phyloP scores from a whole-genome alignment of 78 protist species.

The Dictyostelium brefeldianum region DNA sequence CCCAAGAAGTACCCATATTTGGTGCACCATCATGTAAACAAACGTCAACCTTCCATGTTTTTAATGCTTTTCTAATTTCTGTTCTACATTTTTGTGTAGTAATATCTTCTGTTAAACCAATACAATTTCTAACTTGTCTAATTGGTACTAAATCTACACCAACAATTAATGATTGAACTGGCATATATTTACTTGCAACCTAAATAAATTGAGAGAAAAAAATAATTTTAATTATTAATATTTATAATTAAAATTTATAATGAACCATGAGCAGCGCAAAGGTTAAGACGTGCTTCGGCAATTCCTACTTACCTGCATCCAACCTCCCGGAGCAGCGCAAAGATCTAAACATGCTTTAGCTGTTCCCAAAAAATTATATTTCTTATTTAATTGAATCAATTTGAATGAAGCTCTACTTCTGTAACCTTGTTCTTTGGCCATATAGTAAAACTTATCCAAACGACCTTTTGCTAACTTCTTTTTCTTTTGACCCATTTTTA shows the following conservation, averaged over 20 bases:
- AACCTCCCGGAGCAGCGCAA: conserved; percentile 99
- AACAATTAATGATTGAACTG: conserved; percentile 91
- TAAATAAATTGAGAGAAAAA: conserved; percentile 16
- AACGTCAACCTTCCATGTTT: conserved; percentile 90
- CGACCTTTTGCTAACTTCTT: conserved; percentile 94
- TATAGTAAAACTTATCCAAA: conserved; percentile 95
- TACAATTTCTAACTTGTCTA: conserved; percentile 93
- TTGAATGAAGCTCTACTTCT: conserved; percentile 99
- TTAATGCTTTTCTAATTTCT: conserved; percentile 79
- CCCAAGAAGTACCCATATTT: conserved; percentile 98
- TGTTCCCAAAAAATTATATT: conserved; percentile 92
- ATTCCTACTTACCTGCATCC: background rate
- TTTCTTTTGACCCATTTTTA: conserved; percentile 80
- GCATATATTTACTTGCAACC: conserved; percentile 96
- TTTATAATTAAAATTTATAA: no score
- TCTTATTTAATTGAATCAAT: conserved; percentile 98
- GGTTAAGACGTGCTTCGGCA: no score
- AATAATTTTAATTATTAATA: no score
- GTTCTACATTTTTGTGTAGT: conserved; percentile 96
- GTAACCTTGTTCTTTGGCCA: conserved; percentile 99
- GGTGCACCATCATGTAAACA: conserved; percentile 99
- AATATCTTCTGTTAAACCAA: conserved; percentile 96
- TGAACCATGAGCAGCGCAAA: no score
- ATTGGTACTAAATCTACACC: conserved; percentile 99
- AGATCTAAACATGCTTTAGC: conserved; percentile 96